Evolutionary conservation across 306 rosid genomes (phyloP).

Genomic region (Quercus berberidifolia): DNA sequence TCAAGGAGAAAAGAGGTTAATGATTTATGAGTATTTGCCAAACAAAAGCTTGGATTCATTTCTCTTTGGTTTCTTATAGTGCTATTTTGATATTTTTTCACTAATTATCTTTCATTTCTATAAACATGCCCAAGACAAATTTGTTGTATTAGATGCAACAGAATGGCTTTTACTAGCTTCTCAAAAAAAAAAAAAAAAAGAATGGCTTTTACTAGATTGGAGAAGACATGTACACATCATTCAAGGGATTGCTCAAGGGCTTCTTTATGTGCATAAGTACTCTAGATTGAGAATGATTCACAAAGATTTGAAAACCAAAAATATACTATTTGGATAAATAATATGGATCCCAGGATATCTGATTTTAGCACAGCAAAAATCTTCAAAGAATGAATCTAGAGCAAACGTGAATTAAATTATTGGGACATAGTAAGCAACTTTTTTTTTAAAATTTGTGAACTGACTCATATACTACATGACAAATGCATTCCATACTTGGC

Average conservation of each 20-base stretch:
- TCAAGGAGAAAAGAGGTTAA: constrained; percentile 18
- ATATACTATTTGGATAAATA: too few species aligned
- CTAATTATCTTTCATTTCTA: too few species aligned
- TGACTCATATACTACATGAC: neutral
- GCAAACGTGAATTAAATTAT: constrained; percentile 3
- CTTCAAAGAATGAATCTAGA: neutral
- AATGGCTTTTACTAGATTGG: neutral
- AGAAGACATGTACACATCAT: neutral
- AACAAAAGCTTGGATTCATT: constrained; percentile 31
- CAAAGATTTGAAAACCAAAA: neutral
- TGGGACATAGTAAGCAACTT: neutral
- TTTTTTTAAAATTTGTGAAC: neutral
- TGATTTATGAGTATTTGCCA: constrained; percentile 25
- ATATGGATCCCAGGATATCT: constrained; percentile 9
- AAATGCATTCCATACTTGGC: neutral
- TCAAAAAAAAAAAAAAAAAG: too few species aligned
- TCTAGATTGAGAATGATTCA: constrained; percentile 17
- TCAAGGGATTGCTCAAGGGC: constrained; percentile 20
- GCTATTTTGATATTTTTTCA: too few species aligned
- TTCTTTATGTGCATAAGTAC: constrained; percentile 15
- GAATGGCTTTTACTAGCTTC: neutral
- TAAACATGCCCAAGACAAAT: too few species aligned
- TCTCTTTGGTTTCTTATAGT: constrained; percentile 13
- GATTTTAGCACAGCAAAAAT: constrained; percentile 14
- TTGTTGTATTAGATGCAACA: neutral